These are phyloP conservation scores for Mycena venus DNA, from an alignment of 768 basidiomycete genomes.

Conservation along the genomic window DNA sequence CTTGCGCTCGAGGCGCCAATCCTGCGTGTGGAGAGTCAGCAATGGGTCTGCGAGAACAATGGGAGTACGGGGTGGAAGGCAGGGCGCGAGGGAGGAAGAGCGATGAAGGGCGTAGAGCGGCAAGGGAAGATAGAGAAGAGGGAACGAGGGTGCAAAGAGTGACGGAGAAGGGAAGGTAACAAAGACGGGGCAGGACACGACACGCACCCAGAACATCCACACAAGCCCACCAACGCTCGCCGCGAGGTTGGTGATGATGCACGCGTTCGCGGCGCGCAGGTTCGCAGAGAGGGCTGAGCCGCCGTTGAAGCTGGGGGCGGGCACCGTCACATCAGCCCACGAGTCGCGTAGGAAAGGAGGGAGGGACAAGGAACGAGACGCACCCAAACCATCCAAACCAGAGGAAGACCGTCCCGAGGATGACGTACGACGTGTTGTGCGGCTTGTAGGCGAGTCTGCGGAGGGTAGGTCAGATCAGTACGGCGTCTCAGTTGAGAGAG, in stretches of 20 bases:
- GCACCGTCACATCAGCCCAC: neutral
- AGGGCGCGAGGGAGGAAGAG: neutral
- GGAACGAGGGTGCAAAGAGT: no score
- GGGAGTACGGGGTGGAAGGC: no score
- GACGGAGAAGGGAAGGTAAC: neutral
- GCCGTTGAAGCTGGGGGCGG: slow-evolving; percentile 15
- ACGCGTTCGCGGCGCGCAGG: slow-evolving; percentile 16
- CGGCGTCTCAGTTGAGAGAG: no score
- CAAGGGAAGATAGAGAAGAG: neutral
- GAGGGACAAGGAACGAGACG: neutral
- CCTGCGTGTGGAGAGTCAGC: no score
- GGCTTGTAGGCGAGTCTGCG: slow-evolving; percentile 53
- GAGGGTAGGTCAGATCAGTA: slow-evolving; percentile 25
- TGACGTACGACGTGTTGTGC: slow-evolving; percentile 75
- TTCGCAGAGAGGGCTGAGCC: slow-evolving; percentile 14
- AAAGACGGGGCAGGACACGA: neutral
- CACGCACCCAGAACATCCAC: slow-evolving; percentile 89
- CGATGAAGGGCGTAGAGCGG: no score
- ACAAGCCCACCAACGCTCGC: slow-evolving; percentile 84
- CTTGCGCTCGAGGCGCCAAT: slow-evolving; percentile 7
- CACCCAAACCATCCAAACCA: slow-evolving; percentile 62
- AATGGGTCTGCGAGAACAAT: no score
- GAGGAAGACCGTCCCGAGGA: slow-evolving; percentile 75
- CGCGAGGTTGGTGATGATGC: slow-evolving; percentile 19
- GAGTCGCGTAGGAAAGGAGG: neutral